Percentiles rank a stretch among this genome's conserved stretches.
Evolutionary conservation across 352 stramenopile species (phyloP).

Genomic region (Phytophthora tentaculata): DNA sequence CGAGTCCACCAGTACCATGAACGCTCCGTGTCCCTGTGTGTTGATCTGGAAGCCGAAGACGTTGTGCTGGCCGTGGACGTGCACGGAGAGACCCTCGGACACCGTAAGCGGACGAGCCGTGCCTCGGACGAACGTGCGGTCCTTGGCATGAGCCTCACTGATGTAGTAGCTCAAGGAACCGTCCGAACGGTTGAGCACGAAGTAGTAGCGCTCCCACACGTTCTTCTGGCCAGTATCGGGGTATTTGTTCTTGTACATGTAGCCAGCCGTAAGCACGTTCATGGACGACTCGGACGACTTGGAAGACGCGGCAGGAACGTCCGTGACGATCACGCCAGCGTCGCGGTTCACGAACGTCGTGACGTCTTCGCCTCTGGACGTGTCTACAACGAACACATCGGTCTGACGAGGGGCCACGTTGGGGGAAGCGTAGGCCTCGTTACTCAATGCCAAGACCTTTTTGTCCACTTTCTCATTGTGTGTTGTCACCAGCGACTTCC

Average conservation of each 20-base stretch:
- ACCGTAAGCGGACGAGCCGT: constrained; percentile 80
- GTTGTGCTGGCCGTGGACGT: constrained; percentile 67
- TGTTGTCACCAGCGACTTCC: constrained; percentile 79
- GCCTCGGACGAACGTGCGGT: constrained; percentile 86
- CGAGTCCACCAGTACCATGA: constrained; percentile 88
- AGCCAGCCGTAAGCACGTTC: constrained; percentile 82
- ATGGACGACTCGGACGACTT: constrained; percentile 40
- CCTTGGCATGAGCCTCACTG: constrained; percentile 83
- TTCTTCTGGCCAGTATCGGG: constrained; percentile 82
- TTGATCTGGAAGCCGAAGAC: constrained; percentile 90
- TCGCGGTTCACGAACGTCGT: constrained; percentile 83
- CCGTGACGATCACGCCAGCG: constrained; percentile 66
- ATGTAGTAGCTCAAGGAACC: constrained; percentile 88
- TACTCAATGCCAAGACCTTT: constrained; percentile 73
- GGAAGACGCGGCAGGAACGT: constrained; percentile 50
- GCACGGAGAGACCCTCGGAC: constrained; percentile 79
- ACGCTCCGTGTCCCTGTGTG: constrained; percentile 83
- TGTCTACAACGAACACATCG: constrained; percentile 81
- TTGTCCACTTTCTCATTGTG: constrained; percentile 68
- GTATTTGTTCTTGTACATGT: constrained; percentile 91
- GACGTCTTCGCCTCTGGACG: constrained; percentile 83
- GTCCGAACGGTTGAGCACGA: constrained; percentile 78
- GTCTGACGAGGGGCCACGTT: constrained; percentile 55
- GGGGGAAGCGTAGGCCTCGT: constrained; percentile 68
- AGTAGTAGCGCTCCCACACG: constrained; percentile 88